Evolutionary conservation across 2,329 filamentous ascomycete genomes (phyloP).

Genomic region (Neofusicoccum kwambonambiense): DNA sequence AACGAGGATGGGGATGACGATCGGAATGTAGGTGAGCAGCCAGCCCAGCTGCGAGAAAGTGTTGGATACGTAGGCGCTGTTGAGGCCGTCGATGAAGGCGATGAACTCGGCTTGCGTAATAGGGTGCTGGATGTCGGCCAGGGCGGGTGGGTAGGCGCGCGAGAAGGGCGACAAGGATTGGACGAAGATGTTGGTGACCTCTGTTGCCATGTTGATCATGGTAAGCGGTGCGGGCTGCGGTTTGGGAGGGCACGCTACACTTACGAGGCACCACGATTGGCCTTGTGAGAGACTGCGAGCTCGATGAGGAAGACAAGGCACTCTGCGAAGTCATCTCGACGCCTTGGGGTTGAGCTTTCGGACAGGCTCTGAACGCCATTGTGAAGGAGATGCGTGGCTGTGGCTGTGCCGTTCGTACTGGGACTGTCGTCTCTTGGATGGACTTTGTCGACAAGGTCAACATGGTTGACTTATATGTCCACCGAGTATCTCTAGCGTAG

Average conservation of each 20-base stretch:
- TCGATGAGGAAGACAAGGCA: not conserved
- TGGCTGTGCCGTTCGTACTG: not conserved
- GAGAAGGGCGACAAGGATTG: not conserved
- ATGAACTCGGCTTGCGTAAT: conserved; percentile 25
- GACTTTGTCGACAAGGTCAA: not conserved
- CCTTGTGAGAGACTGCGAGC: not conserved
- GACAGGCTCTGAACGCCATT: not conserved
- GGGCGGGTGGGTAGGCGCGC: not conserved
- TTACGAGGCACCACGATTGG: not conserved
- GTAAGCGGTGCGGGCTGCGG: not conserved
- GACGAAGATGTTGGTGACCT: not conserved
- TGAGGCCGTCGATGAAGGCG: conserved; percentile 28
- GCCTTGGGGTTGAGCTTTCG: not conserved
- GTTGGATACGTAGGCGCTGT: conserved; percentile 27
- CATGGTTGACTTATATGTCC: not conserved
- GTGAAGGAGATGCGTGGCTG: too few relatives aligned
- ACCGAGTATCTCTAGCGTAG: not conserved
- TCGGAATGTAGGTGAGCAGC: conserved; percentile 22
- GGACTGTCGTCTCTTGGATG: not conserved
- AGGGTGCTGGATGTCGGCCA: not conserved
- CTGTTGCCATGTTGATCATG: not conserved
- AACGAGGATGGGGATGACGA: conserved; percentile 23
- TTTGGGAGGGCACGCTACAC: not conserved
- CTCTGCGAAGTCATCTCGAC: not conserved
- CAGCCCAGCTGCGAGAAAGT: conserved; percentile 25